Base-by-base conservation (phyloP, 345 rosid genomes). In the Aegle marmelos region DNA sequence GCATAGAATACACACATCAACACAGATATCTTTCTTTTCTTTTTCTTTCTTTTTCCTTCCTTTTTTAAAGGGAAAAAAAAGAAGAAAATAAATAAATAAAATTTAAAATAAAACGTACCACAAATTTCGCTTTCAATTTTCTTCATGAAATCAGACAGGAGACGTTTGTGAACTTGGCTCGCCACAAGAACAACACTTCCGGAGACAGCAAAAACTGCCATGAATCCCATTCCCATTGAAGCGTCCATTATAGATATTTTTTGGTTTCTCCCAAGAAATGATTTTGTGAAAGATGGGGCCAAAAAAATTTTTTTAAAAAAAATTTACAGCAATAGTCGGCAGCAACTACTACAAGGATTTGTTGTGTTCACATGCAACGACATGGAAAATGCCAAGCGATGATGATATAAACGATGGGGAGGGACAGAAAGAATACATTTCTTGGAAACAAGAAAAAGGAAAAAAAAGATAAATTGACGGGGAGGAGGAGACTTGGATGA, bases 191-290 rank as follows among this genome's bases (percentile, higher is more conserved):
- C 91, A 4, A 94, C 91, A 50, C 94, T 88, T 76, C 97, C 96
- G 4, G 98, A 94, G 73, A 90, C 93, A 1, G 90, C 97, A 39
- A 90, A 88, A 24, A 91, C 98, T 4, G 94, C 90, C 88, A 94
- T 78, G 72, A 89, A 83, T 62, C 91, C 89, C 48, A 85, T 59
- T 30, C 91, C 91, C 56, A 79, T 28, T 5, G 87, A 83, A 53
- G 78, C 80, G 72, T 85, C 85, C 94, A 88, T 88, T 53, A 0
- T 53, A 16, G 4, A 53, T 53, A 17, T 53, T 53, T 53, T 6
- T 17, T 19, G 7, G 7, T 53, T 53, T 53, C 57, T 53, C 22
- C 57, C 57, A 5, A 53, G 6, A 17, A 53, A 17, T 17, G 22
- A 9, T 21, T 17, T 34, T 11, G 0, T 1, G 8, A 39, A n/a